A percentile compares a stretch with the other conserved stretches of the same genome.
These are phyloP conservation scores for Phylloporus sp. DNA, from an alignment of 1,284 basidiomycete species.

Conservation along the genomic window DNA sequence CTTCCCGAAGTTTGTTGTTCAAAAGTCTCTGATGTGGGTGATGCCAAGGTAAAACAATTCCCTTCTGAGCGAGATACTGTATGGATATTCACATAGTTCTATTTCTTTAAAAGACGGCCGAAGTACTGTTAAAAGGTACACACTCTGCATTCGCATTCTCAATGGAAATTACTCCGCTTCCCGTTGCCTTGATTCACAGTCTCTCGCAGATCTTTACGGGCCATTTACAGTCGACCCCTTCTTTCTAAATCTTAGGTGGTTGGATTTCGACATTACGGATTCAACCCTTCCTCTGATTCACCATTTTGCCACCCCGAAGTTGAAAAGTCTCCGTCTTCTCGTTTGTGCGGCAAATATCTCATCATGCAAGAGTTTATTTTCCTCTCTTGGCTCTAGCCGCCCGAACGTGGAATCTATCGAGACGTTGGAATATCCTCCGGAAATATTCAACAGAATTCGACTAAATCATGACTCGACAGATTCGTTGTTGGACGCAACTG, in stretches of 20 bases:
- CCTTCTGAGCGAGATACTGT: no score
- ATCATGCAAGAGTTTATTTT: neutral
- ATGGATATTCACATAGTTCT: neutral
- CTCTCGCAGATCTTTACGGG: conserved; percentile 6
- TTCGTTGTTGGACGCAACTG: conserved; percentile 9
- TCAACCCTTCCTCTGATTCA: neutral
- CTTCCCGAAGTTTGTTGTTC: neutral
- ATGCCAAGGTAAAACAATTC: neutral
- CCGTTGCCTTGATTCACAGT: neutral
- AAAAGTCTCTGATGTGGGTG: neutral
- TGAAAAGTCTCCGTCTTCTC: neutral
- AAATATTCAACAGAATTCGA: neutral
- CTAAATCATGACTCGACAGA: neutral
- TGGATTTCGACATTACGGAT: neutral
- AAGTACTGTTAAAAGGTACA: neutral
- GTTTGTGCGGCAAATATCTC: neutral
- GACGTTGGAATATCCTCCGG: neutral
- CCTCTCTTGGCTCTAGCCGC: neutral
- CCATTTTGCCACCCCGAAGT: neutral
- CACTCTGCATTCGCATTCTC: conserved; percentile 1
- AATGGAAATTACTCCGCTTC: no score
- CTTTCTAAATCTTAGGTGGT: neutral
- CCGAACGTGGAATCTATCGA: neutral
- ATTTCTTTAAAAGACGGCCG: neutral
- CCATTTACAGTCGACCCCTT: neutral